These are phyloP conservation scores for Hypoxylon sp. DNA, from an alignment of 2,329 filamentous ascomycete species.

Conservation along the genomic window DNA sequence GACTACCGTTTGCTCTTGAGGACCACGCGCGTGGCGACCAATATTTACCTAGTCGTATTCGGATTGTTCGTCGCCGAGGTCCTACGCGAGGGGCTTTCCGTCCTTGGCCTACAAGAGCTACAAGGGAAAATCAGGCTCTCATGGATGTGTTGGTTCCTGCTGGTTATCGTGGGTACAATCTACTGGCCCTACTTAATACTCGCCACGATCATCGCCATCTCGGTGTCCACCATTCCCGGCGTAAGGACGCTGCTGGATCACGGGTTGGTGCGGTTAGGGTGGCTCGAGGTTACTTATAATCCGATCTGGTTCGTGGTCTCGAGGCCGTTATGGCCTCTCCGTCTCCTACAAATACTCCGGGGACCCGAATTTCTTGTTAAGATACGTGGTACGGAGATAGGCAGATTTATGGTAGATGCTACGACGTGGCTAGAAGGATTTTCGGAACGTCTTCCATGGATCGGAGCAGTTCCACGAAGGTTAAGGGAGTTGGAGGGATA, in stretches of 20 bases:
- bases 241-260: slow-evolving; percentile 37
- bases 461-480: not conserved
- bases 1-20: slow-evolving; percentile 44
- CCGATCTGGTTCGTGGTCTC: slow-evolving; percentile 31
- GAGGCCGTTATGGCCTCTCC: not conserved
- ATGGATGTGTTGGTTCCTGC: slow-evolving; percentile 39
- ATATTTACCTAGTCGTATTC: slow-evolving; percentile 46
- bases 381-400: not conserved
- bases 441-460: not conserved
- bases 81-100: slow-evolving; percentile 44
- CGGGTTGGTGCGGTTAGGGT: slow-evolving; percentile 45
- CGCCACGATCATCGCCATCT: slow-evolving; percentile 24
- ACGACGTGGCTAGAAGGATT: not conserved
- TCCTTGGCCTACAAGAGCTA: slow-evolving; percentile 26
- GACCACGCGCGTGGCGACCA: slow-evolving; percentile 46
- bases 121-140: not conserved
- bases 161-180: slow-evolving; percentile 31
- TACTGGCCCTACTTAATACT: slow-evolving; percentile 45
- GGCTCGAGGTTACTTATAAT: slow-evolving; percentile 38
- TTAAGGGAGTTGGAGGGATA: not conserved
- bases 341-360: not conserved
- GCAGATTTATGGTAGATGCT: not conserved
- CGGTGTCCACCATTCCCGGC: slow-evolving; percentile 37
- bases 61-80: slow-evolving; percentile 45
- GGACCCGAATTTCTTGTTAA: not conserved